Percentiles rank a stretch among this genome's conserved stretches.
phyloP scores from a whole-genome alignment of 139 green algal species.

The Chlamydomonas asymmetrica region DNA sequence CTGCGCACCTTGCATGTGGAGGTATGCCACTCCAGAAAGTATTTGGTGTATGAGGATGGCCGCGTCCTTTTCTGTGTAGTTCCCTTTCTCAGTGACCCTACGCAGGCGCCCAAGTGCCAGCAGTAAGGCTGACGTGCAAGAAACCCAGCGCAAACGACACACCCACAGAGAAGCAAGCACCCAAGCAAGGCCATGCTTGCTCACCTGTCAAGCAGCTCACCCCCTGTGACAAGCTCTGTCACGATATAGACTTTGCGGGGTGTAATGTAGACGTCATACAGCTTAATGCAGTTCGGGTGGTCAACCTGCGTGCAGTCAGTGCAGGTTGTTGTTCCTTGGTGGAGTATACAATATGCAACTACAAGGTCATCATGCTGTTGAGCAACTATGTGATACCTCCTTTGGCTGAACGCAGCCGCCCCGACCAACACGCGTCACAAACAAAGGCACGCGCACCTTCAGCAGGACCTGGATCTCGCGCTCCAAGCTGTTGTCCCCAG shows the following conservation, averaged over 20 bases:
- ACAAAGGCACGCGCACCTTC: constrained; percentile 64
- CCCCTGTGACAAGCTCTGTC: constrained; percentile 78
- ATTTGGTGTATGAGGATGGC: constrained; percentile 69
- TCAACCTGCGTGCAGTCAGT: constrained; percentile 58
- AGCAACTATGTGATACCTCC: too few species aligned
- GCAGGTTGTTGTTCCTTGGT: too few species aligned
- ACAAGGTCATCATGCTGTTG: too few species aligned
- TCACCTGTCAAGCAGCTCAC: constrained; percentile 78
- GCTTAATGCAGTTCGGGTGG: constrained; percentile 77
- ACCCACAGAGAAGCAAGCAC: background rate
- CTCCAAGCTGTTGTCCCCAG: constrained; percentile 74
- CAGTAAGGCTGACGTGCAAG: background rate
- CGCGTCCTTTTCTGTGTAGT: constrained; percentile 74
- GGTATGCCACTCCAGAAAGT: constrained; percentile 70
- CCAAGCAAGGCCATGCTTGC: background rate
- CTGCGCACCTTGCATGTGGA: constrained; percentile 69
- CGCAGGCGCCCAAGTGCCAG: background rate
- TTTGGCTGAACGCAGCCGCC: too few species aligned
- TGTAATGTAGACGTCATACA: constrained; percentile 78
- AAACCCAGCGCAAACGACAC: background rate
- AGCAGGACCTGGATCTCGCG: constrained; percentile 73
- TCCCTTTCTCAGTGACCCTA: constrained; percentile 69
- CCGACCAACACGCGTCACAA: too few species aligned
- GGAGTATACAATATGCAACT: too few species aligned
- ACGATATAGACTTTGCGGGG: constrained; percentile 78